Evolutionary conservation across 1,284 basidiomycete genomes (phyloP).

Genomic region (Ceratobasidium sp.): DNA sequence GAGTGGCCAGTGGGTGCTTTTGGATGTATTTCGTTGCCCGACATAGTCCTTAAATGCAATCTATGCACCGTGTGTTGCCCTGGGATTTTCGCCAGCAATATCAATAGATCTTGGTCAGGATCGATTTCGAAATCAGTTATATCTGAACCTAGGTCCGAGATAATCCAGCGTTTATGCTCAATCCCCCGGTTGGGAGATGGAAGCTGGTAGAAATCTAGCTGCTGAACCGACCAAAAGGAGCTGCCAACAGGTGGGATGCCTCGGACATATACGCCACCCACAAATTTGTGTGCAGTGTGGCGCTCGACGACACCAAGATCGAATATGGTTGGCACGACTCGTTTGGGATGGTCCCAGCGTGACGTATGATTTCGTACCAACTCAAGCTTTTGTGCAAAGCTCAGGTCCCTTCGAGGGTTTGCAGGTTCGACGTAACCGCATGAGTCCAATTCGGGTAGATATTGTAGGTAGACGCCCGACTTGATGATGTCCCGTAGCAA

Average conservation of each 20-base stretch:
- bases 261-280: conserved; percentile 19
- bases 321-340: neutral
- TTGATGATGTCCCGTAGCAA: conserved; percentile 6
- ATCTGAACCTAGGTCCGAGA: conserved; percentile 25
- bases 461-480: conserved; percentile 2
- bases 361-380: neutral
- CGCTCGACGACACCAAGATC: neutral
- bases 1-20: conserved; percentile 5
- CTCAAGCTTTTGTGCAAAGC: conserved; percentile 11
- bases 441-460: conserved; percentile 17
- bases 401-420: conserved; percentile 16
- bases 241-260: neutral
- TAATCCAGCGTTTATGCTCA: conserved; percentile 16
- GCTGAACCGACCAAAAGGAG: no score
- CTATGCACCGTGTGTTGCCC: neutral
- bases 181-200: conserved; percentile 32
- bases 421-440: conserved; percentile 21
- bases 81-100: conserved; percentile 1
- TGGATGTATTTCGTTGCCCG: conserved; percentile 19
- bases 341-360: neutral
- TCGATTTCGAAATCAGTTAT: conserved; percentile 31
- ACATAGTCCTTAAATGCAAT: conserved; percentile 22
- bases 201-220: conserved; percentile 25
- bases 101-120: conserved; percentile 30
- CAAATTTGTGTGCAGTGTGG: conserved; percentile 11